Evolutionary conservation across 306 rosid genomes (phyloP).

Genomic region (Vicia sativa): DNA sequence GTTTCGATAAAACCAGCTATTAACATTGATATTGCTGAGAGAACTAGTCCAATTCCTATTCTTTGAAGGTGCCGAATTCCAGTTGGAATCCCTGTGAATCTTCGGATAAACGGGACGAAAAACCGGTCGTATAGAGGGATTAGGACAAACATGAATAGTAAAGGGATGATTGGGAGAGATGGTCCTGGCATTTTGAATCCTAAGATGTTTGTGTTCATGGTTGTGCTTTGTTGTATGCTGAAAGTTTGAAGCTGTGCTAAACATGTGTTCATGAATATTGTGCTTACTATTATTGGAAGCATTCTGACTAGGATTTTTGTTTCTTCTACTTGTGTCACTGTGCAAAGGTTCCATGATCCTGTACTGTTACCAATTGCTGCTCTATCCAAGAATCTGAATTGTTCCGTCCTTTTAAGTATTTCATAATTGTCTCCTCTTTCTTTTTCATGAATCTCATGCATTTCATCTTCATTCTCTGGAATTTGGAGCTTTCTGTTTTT

Average conservation of each 20-base stretch:
- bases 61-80: constrained; percentile 86
- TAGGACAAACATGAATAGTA: constrained; percentile 56
- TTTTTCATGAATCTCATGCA: constrained; percentile 60
- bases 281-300: constrained; percentile 82
- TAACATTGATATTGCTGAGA: constrained; percentile 73
- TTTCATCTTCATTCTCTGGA: constrained; percentile 55
- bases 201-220: constrained; percentile 54
- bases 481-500: constrained; percentile 59
- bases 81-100: constrained; percentile 71
- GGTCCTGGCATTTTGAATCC: constrained; percentile 74
- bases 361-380: constrained; percentile 54
- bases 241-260: constrained; percentile 89
- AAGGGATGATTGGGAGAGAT: constrained; percentile 73
- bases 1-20: constrained; percentile 61
- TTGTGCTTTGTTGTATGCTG: constrained; percentile 71
- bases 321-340: constrained; percentile 88
- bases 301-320: constrained; percentile 78
- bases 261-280: constrained; percentile 84
- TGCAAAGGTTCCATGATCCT: constrained; percentile 71
- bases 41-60: constrained; percentile 69
- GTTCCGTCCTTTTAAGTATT: constrained; percentile 67
- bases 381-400: constrained; percentile 80
- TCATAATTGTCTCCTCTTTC: constrained; percentile 46
- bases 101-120: constrained; percentile 74
- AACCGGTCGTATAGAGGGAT: constrained; percentile 69